Percentiles rank a stretch among this genome's conserved stretches.
Conservation (phyloP, 2,329 filamentous ascomycete species). For the Lasiodiplodia hormozganensis region DNA sequence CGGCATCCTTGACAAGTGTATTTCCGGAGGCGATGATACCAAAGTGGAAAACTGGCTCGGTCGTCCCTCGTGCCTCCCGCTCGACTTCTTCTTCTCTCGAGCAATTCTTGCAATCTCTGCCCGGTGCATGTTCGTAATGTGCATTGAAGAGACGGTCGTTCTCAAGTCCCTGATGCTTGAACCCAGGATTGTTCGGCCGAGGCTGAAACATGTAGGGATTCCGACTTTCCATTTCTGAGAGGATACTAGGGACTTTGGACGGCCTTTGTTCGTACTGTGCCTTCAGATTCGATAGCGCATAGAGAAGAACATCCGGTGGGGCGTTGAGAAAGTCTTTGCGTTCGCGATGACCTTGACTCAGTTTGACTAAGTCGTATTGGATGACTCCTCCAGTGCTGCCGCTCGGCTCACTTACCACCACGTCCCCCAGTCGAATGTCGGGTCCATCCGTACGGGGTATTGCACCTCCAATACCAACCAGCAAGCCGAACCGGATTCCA, state of each 20-base stretch:
- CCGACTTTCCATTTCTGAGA: background rate
- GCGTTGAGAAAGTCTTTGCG: background rate
- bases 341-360: background rate
- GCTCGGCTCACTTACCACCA: background rate
- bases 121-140: background rate
- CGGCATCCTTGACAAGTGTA: background rate
- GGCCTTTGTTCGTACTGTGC: background rate
- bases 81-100: background rate
- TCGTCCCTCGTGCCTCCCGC: background rate
- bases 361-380: background rate
- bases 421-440: background rate
- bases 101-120: background rate
- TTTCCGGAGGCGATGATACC: background rate
- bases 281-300: background rate
- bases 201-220: background rate
- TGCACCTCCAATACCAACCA: background rate
- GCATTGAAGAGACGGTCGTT: background rate
- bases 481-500: background rate
- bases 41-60: background rate
- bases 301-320: slow-evolving; percentile 28
- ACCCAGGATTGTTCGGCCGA: background rate
- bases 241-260: background rate
- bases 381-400: background rate
- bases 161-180: background rate
- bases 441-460: background rate